Evolutionary conservation across 75 land plant species (phyloP), one percentile per base, ranked within the genome.

Genomic region (Picea sitchensis): DNA sequence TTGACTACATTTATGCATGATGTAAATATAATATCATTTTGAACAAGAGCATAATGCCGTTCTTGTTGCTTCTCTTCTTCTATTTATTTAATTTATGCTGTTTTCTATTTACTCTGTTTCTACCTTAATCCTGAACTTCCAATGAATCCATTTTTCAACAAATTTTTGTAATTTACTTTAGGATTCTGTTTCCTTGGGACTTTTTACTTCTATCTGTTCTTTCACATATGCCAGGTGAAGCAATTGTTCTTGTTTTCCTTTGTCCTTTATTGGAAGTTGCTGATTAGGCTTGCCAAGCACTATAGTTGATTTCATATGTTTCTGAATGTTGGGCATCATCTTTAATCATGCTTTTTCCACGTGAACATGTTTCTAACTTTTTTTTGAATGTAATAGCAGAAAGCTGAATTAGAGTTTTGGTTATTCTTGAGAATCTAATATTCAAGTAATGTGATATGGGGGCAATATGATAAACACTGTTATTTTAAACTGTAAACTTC

Each of bases 241-340:
- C 18, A 12, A 76, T 56, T 18, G 30, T 23, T 11, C 15, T 21
- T 62, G 72, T 44, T 41, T 71, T 20, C 51, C 7, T 44, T 71
- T 38, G 20, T 18, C 17, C n/a, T n/a, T 17, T 67, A 17, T 67
- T 15, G 13, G 20, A 71, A 11, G 21, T 17, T n/a, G 51, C 74
- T 44, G 74, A 44, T 71, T 71, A 9, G 54, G 17, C 54, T 32
- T 71, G 44, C 3, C 18, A n/a, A 71, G 11, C 7, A 69, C 47
- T 38, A 20, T 17, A 69, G 18, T 69, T 69, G 73, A 69, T 3
- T 4, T 14, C 36, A 5, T 62, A 4, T 18, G 23, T 62, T 21
- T 69, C 21, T 68, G 72, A 69, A 69, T 69, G 51, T 69, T 20
- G 73, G 38, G 73, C 38, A 18, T 38, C 47, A 69, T 69, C 47